Conservation (phyloP, 257 asterid genomes). For the Craterostigma plantagineum region DNA sequence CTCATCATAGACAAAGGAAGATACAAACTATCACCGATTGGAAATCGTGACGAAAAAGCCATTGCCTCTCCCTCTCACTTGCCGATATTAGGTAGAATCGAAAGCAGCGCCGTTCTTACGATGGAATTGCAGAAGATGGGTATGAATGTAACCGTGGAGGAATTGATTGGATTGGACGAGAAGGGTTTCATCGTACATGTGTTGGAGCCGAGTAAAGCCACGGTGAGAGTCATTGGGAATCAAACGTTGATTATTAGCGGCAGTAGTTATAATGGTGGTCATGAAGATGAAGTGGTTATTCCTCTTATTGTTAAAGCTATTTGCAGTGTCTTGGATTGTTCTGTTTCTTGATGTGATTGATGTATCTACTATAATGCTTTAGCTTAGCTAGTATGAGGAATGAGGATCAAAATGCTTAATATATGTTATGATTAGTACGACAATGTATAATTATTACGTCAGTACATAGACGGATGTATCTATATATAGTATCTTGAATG, state of each 20-base stretch:
- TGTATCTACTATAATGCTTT: no score
- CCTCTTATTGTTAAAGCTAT: slow-evolving; percentile 28
- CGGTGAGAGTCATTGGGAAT: slow-evolving; percentile 21
- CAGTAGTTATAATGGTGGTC: no score
- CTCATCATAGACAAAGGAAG: slow-evolving; percentile 39
- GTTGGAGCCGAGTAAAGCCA: slow-evolving; percentile 27
- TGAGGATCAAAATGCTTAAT: no score
- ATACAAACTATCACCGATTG: slow-evolving; percentile 15
- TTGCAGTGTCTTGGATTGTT: slow-evolving; percentile 16
- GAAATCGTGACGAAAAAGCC: slow-evolving; percentile 17
- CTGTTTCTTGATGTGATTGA: no score
- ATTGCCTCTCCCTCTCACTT: slow-evolving; percentile 17
- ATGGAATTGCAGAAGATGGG: slow-evolving; percentile 25
- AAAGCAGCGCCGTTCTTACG: slow-evolving; percentile 17
- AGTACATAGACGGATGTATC: no score
- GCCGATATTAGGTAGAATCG: slow-evolving; percentile 29
- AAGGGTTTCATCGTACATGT: slow-evolving; percentile 16
- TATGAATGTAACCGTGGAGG: slow-evolving; percentile 18
- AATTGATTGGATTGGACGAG: slow-evolving; percentile 8
- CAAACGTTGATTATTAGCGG: slow-evolving; percentile 20
- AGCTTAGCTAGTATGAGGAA: no score
- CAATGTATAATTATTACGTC: no score
- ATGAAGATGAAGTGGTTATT: slow-evolving; percentile 27
- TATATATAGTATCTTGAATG: no score
- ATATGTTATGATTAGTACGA: no score